Evolutionary conservation across 1,284 basidiomycete genomes (phyloP), one percentile per base, ranked within the genome.

Genomic region (Marasmius fiardii): DNA sequence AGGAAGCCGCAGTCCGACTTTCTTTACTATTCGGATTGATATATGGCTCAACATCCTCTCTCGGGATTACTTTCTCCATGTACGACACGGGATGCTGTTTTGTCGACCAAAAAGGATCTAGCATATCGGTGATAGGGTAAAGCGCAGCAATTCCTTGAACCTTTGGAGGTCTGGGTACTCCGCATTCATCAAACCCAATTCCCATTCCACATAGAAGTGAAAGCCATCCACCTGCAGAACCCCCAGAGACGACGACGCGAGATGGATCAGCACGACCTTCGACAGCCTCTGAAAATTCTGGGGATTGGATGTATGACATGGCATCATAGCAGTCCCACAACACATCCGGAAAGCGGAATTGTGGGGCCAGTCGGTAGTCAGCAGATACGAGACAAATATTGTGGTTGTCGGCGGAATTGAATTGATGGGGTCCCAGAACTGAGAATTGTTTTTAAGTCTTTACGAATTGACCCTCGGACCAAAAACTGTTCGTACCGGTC

Each of bases 351-450:
- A 74, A 54, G 20, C 69, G 65, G 2, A 70, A 70, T 61, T 74
- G 73, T 10, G 72, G 73, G 0, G 73, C 73, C 5, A 73, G 67
- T 1, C 73, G 67, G 52, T 74, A 74, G 57, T 74, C 73, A 2
- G 68, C 61, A 16, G 70, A 71, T 11, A 74, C 58, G 16, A 74
- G 35, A 54, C 68, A 69, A 44, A 73, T 51, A 43, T 67, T 64
- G 55, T 73, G 65, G 23, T 62, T 68, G 1, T 62, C 58, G 2
- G 71, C 68, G 1, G 71, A 69, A 4, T 55, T 43, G 11, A 69
- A 62, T 56, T 70, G 71, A 55, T 74, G 72, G 1, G 73, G 71
- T 16, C 68, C 57, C 2, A 67, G 51, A 18, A 55, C 71, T 73
- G 33, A 16, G 51, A 12, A 51, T 10, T n/a, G n/a, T n/a, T 41